Base-by-base conservation (phyloP, 192 early-diverging fungal species). In the Backusella parvicylindrica region DNA sequence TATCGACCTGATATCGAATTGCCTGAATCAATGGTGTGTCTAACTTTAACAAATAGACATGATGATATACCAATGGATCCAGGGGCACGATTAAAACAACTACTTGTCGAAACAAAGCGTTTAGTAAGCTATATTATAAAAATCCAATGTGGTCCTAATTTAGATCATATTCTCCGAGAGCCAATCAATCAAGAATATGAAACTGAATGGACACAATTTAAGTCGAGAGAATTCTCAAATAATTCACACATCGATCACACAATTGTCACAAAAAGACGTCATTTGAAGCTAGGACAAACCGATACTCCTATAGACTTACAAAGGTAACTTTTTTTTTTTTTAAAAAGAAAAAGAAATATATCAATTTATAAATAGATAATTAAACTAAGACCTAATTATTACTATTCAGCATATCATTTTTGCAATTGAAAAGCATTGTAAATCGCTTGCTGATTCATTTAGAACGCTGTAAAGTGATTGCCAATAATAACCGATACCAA, bases 61-160 rank as follows among this genome's bases (percentile, higher is more conserved):
- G 89, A 89, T 3, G 86, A 83, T 47, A 78, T 81, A 15, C 80
- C 84, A 38, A 80, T 87, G 28, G 86, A 91, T 65, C 64, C 71
- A 31, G 63, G 41, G 1, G 36, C 65, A 11, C 53, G 65, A 7
- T 77, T 94, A 36, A 88, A 90, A 60, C 88, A 91, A 7, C 81
- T 97, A 40, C 89, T 95, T 70, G 86, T 90, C 15, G 96, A 98
- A 78, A 94, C 96, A 63, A 99, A 98, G 84, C 89, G 96, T 43
- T 89, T 93, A 76, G 87, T 95, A 41, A 82, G 96, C 63, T 86
- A 89, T 18, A 89, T 97, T 43, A 85, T 98, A 71, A 91, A 90
- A 47, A 88, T 96, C 30, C 94, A 97, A 82, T 84, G 86, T 18
- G 97, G 96, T 9, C 79, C 84, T 41, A 92, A 92, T 75, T 83